These are phyloP conservation scores for Corniculantispora saksenae DNA, from an alignment of 2,329 filamentous ascomycete species.

Conservation along the genomic window DNA sequence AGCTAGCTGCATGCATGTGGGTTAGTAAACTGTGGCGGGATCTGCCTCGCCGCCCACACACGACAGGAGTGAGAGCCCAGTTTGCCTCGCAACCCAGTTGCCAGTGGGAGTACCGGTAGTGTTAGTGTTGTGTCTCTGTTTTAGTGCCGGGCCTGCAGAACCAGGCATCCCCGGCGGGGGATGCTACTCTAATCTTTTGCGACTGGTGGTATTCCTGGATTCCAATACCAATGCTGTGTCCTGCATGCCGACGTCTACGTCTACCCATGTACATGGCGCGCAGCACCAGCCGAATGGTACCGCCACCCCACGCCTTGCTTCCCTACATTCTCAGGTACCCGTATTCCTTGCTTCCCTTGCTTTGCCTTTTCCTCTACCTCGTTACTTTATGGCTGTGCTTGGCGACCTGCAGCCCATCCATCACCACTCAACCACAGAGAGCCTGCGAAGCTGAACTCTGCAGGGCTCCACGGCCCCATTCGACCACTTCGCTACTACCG, in stretches of 20 bases:
- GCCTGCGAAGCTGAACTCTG: constrained; percentile 13
- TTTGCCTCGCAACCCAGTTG: constrained; percentile 7
- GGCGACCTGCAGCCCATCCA: background rate
- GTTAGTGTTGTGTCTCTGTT: too few relatives aligned
- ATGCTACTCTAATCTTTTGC: too few relatives aligned
- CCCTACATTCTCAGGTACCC: background rate
- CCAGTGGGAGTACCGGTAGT: too few relatives aligned
- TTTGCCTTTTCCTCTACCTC: too few relatives aligned
- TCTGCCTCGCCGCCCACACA: constrained; percentile 7
- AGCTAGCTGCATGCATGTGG: background rate
- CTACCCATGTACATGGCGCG: too few relatives aligned
- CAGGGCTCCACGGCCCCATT: constrained; percentile 3
- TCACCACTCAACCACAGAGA: background rate
- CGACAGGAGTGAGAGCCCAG: background rate
- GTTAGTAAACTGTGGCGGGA: background rate
- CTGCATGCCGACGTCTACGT: too few relatives aligned
- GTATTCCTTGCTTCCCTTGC: background rate
- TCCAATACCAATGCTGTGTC: too few relatives aligned
- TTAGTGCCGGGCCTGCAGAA: too few relatives aligned
- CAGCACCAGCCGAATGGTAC: too few relatives aligned
- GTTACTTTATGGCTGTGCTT: background rate
- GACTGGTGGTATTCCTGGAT: too few relatives aligned
- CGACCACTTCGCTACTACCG: background rate
- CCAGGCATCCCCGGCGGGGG: too few relatives aligned
- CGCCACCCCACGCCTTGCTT: too few relatives aligned